Evolutionary conservation across 805 yeast species (phyloP).

Genomic region (Starmerella kuoi): DNA sequence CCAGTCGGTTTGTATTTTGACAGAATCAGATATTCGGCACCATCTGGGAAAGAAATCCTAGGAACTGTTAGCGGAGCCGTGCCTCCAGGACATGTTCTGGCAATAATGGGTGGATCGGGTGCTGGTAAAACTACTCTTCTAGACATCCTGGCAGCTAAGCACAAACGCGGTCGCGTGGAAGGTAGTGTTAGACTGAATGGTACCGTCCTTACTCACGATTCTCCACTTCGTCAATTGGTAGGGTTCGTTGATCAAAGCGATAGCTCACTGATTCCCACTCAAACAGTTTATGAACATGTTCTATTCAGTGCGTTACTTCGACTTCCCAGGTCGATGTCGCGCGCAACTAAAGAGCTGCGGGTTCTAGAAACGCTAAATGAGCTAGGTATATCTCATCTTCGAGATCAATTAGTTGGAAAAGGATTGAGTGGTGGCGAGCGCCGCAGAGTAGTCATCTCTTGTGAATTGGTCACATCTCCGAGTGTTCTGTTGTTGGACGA

Average conservation of each 20-base stretch:
- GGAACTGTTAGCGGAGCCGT: slow-evolving; percentile 60
- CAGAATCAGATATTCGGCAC: slow-evolving; percentile 47
- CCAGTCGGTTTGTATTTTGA: slow-evolving; percentile 72
- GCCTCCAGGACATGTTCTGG: slow-evolving; percentile 78
- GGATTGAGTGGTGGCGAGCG: slow-evolving; percentile 94
- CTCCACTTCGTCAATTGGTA: slow-evolving; percentile 41
- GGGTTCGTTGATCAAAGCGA: slow-evolving; percentile 93
- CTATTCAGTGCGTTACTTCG: slow-evolving; percentile 81
- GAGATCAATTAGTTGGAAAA: slow-evolving; percentile 77
- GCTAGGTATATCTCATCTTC: slow-evolving; percentile 67
- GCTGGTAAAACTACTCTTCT: slow-evolving; percentile 93
- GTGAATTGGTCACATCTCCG: slow-evolving; percentile 84
- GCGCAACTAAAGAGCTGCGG: slow-evolving; percentile 56
- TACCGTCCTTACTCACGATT: slow-evolving; percentile 11
- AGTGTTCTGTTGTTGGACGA: slow-evolving; percentile 74
- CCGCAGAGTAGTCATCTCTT: slow-evolving; percentile 83
- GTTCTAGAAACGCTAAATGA: slow-evolving; percentile 79
- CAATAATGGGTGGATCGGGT: slow-evolving; percentile 98
- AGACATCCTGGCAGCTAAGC: slow-evolving; percentile 82
- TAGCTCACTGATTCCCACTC: slow-evolving; percentile 76
- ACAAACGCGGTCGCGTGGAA: slow-evolving; percentile 55
- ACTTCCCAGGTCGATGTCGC: slow-evolving; percentile 70
- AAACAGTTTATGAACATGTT: slow-evolving; percentile 93
- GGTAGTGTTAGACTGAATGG: slow-evolving; percentile 79
- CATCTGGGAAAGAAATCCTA: slow-evolving; percentile 42